Conservation (phyloP, 148 eudicot genomes). For the Simmondsia chinensis region DNA sequence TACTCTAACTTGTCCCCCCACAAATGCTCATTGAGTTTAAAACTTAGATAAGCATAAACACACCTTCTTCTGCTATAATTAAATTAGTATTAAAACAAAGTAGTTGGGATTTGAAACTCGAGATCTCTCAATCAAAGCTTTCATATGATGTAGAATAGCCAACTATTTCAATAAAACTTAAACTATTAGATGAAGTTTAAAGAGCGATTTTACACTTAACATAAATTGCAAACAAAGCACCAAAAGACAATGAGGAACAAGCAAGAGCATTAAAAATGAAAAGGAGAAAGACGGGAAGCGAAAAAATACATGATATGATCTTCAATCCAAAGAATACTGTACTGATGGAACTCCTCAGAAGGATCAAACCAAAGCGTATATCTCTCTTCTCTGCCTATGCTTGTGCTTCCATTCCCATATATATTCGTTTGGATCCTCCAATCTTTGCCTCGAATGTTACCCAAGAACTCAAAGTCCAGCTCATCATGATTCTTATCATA, state of each 20-base stretch:
- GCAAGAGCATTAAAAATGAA: neutral
- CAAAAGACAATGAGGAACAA: conserved; percentile 7
- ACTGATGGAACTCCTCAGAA: conserved; percentile 72
- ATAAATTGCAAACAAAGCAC: conserved; percentile 4
- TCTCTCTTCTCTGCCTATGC: conserved; percentile 80
- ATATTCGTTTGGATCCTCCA: conserved; percentile 93
- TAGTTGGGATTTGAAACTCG: too few species aligned
- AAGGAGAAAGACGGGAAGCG: conserved; percentile 2
- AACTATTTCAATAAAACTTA: conserved; percentile 3
- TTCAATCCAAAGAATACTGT: conserved; percentile 76
- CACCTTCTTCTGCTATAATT: too few species aligned
- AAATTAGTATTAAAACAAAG: too few species aligned
- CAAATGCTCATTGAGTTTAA: too few species aligned
- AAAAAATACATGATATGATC: conserved; percentile 54
- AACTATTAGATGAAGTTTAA: conserved; percentile 7
- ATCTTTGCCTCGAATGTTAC: conserved; percentile 79
- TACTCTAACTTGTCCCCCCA: too few species aligned
- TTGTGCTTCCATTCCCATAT: conserved; percentile 91
- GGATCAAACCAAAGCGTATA: conserved; percentile 92
- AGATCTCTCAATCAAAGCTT: too few species aligned
- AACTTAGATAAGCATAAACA: too few species aligned
- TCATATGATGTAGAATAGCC: too few species aligned
- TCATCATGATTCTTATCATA: conserved; percentile 81
- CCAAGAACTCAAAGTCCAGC: conserved; percentile 84
- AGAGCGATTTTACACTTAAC: neutral